A percentile compares a stretch with the other conserved stretches of the same genome.
phyloP scores from a whole-genome alignment of 371 early-diverging fungal genomes.

The Syncephalastrum racemosum region DNA sequence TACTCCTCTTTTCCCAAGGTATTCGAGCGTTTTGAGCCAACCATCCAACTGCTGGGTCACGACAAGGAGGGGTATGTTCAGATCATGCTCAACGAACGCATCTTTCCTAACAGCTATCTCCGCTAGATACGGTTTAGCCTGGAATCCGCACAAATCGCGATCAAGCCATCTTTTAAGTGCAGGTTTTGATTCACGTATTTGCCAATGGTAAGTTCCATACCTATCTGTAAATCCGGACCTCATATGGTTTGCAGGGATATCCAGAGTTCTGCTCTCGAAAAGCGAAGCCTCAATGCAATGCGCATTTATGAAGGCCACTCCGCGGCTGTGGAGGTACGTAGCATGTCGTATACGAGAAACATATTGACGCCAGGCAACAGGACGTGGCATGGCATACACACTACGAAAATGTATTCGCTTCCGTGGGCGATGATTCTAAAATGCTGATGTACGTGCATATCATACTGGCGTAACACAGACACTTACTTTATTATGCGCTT shows the following conservation, averaged over 20 bases:
- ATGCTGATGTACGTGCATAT: conserved; percentile 73
- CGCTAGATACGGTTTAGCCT: conserved; percentile 74
- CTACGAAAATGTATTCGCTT: conserved; percentile 86
- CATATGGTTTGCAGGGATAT: conserved; percentile 34
- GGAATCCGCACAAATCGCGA: conserved; percentile 62
- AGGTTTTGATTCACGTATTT: conserved; percentile 84
- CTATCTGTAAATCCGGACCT: background rate
- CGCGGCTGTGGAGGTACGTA: conserved; percentile 83
- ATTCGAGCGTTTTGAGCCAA: conserved; percentile 81
- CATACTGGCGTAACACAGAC: background rate
- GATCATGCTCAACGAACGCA: background rate
- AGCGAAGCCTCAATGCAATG: conserved; percentile 70
- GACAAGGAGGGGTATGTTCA: conserved; percentile 86
- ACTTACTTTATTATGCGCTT: background rate
- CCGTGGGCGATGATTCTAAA: conserved; percentile 94
- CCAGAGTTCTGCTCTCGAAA: conserved; percentile 58
- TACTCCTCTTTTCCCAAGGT: conserved; percentile 80
- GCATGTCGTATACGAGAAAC: background rate
- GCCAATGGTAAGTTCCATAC: conserved; percentile 64
- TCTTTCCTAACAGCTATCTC: background rate
- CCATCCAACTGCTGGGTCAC: conserved; percentile 89
- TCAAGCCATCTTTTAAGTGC: conserved; percentile 81
- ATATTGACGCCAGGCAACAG: conserved; percentile 24
- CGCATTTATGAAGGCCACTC: conserved; percentile 82
- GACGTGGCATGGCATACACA: conserved; percentile 93